These are phyloP conservation scores for Termitomyces heimii DNA, from an alignment of 768 basidiomycete genomes.

Conservation along the genomic window DNA sequence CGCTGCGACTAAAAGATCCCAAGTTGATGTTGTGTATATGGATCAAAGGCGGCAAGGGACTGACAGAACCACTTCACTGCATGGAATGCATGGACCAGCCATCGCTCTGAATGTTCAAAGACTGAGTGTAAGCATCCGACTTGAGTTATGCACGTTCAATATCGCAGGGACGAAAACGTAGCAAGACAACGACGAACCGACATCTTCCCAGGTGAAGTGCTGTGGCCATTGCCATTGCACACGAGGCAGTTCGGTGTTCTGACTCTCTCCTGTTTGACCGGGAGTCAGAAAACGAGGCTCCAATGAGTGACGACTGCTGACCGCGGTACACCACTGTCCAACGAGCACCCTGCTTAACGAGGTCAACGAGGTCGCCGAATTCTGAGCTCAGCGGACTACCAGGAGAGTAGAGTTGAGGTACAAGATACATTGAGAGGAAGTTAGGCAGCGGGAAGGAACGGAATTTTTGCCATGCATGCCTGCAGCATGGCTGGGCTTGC, in stretches of 20 bases:
- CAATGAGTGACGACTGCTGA: background rate
- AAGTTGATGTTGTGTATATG: background rate
- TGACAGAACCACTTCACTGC: conserved; percentile 11
- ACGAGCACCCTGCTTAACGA: conserved; percentile 2
- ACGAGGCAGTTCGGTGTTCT: background rate
- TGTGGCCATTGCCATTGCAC: conserved; percentile 4
- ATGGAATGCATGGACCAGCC: conserved; percentile 13
- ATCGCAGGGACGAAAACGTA: background rate
- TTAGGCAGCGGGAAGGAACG: background rate
- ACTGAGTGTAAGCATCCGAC: conserved; percentile 3
- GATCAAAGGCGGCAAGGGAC: background rate
- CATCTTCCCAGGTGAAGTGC: background rate
- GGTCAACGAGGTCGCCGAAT: background rate
- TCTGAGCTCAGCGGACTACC: background rate
- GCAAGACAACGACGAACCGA: conserved; percentile 1
- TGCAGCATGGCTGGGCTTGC: conserved; percentile 8
- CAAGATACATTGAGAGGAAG: conserved; percentile 1
- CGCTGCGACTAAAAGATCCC: conserved; percentile 9
- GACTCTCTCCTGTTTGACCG: background rate
- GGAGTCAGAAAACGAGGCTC: background rate
- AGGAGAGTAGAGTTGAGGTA: background rate
- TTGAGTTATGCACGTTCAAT: background rate
- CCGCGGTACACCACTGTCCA: conserved; percentile 3
- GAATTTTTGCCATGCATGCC: conserved; percentile 4
- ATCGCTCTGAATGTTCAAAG: conserved; percentile 14